phyloP scores from a whole-genome alignment of 805 yeast species.

The Candida michaelii region DNA sequence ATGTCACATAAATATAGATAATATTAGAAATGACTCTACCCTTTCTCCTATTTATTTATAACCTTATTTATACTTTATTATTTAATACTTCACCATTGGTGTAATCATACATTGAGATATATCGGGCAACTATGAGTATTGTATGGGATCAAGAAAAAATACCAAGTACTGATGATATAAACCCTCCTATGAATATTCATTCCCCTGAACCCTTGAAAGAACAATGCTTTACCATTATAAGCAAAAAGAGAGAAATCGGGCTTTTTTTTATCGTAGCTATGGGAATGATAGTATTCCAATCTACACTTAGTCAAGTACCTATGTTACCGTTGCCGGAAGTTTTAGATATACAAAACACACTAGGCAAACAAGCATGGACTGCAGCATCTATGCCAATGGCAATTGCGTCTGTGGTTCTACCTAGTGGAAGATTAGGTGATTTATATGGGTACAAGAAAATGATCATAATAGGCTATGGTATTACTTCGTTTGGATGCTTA shows the following conservation, averaged over 20 bases:
- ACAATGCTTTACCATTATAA: not conserved
- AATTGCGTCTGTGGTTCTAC: constrained; percentile 34
- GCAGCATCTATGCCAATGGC: constrained; percentile 32
- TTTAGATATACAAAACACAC: constrained; percentile 22
- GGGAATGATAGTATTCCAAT: constrained; percentile 15
- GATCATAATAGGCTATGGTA: constrained; percentile 23
- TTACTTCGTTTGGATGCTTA: constrained; percentile 24
- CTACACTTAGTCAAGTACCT: constrained; percentile 21
- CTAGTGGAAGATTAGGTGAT: constrained; percentile 35
- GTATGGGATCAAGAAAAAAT: too few relatives aligned
- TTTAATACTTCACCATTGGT: too few relatives aligned
- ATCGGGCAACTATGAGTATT: too few relatives aligned
- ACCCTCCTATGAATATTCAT: too few relatives aligned
- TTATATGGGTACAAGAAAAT: constrained; percentile 32
- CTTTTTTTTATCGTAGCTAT: constrained; percentile 3
- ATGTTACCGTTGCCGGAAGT: constrained; percentile 19
- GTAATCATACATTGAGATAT: too few relatives aligned
- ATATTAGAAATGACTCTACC: too few relatives aligned
- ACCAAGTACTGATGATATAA: too few relatives aligned
- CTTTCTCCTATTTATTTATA: too few relatives aligned
- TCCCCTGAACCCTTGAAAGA: not conserved
- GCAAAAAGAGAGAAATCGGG: not conserved
- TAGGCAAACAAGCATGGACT: constrained; percentile 36
- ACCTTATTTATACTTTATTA: too few relatives aligned
- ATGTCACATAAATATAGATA: too few relatives aligned